These are phyloP conservation scores for Trichoderma oligosporum DNA, from an alignment of 2,329 filamentous ascomycete genomes.

Conservation along the genomic window DNA sequence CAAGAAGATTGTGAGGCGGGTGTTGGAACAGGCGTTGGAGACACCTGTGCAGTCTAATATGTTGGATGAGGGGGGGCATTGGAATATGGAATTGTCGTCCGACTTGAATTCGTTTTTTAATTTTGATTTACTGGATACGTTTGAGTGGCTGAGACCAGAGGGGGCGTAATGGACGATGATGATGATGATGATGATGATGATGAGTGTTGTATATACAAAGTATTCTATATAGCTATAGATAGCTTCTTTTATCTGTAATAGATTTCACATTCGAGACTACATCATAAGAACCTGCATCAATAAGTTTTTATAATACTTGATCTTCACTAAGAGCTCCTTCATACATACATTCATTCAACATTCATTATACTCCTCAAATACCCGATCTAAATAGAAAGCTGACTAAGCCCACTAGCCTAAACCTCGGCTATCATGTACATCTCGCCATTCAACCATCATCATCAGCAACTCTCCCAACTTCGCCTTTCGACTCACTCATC, in stretches of 20 bases:
- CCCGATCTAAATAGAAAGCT: no score
- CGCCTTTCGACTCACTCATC: neutral
- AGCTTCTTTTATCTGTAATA: no score
- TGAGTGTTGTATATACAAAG: no score
- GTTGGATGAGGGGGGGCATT: constrained; percentile 4
- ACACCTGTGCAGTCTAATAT: constrained; percentile 8
- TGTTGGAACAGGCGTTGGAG: constrained; percentile 41
- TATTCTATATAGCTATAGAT: no score
- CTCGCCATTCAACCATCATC: constrained; percentile 2
- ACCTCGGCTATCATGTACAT: constrained; percentile 13
- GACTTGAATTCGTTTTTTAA: constrained; percentile 36
- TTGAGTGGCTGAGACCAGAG: constrained; percentile 41
- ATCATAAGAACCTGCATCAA: no score
- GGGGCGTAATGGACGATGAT: neutral
- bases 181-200: neutral
- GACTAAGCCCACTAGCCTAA: constrained; percentile 11
- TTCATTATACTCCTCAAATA: no score
- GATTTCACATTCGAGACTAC: no score
- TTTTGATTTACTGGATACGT: constrained; percentile 48
- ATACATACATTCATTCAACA: no score
- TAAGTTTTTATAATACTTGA: no score
- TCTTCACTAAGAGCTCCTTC: no score
- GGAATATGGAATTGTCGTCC: neutral
- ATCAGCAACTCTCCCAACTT: neutral
- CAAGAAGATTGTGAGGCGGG: constrained; percentile 38